phyloP scores from a whole-genome alignment of 371 early-diverging fungal genomes.

The Syncephalastrum contaminatum region DNA sequence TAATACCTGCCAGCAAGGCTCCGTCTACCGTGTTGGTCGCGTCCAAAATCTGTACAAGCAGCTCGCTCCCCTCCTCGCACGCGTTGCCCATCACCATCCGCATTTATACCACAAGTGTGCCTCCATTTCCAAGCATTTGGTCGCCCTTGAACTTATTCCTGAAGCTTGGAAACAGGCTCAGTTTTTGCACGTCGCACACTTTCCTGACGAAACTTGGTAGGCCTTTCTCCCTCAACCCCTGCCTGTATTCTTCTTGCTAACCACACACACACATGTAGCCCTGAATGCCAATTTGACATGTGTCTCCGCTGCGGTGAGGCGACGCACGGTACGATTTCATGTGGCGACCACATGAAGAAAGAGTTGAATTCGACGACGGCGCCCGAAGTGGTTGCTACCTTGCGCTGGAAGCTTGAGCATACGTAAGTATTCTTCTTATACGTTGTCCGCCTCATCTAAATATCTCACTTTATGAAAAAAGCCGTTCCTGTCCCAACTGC shows the following conservation, averaged over 20 bases:
- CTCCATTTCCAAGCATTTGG: constrained; percentile 39
- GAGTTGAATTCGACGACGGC: constrained; percentile 5
- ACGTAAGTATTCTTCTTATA: constrained; percentile 27
- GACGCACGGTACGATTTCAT: constrained; percentile 35
- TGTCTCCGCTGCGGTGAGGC: constrained; percentile 59
- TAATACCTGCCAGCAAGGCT: constrained; percentile 23
- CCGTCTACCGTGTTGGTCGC: constrained; percentile 31
- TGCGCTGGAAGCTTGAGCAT: constrained; percentile 54
- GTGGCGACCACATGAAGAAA: constrained; percentile 42
- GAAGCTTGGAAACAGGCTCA: constrained; percentile 74
- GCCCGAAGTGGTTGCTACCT: constrained; percentile 28
- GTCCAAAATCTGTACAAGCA: constrained; percentile 37
- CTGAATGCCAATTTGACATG: constrained; percentile 34
- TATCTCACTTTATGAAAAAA: constrained; percentile 13
- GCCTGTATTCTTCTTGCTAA: not conserved
- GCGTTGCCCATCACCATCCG: constrained; percentile 1
- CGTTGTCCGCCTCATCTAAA: no score
- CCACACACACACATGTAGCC: constrained; percentile 1
- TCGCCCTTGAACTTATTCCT: constrained; percentile 56
- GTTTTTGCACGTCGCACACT: constrained; percentile 63
- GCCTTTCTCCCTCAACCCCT: not conserved
- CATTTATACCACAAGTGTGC: constrained; percentile 19
- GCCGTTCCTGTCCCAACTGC: constrained; percentile 71
- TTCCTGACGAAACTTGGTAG: constrained; percentile 60
- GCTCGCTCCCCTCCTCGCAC: constrained; percentile 24